Conservation (phyloP, 345 rosid species). For the Gossypium turneri region DNA sequence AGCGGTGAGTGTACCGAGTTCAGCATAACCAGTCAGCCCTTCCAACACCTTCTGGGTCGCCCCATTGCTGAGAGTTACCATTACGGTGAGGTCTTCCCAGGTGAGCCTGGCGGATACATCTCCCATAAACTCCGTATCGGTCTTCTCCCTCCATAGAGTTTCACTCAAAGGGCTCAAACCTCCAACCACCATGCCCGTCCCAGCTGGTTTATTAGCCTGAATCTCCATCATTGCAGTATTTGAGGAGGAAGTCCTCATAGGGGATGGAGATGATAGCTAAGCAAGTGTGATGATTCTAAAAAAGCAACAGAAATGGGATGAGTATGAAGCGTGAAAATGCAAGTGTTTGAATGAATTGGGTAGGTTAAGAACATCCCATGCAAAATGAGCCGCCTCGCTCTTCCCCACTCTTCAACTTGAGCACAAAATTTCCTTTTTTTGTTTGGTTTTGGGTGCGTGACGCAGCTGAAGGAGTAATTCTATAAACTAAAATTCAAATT, state of each 20-base stretch:
- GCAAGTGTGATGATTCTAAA: no score
- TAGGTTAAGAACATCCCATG: conserved; percentile 4
- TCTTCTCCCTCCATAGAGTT: neutral
- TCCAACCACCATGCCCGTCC: neutral
- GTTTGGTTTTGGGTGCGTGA: neutral
- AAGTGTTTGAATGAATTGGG: neutral
- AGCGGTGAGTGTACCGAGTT: neutral
- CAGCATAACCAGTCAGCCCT: neutral
- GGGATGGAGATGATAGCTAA: neutral
- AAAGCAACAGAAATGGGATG: neutral
- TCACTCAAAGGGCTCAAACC: conserved; percentile 3
- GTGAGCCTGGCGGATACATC: neutral
- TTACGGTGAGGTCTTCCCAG: neutral
- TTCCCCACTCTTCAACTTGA: neutral
- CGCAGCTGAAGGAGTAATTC: neutral
- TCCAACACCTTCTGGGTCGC: neutral
- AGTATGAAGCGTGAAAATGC: neutral
- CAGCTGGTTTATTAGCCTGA: neutral
- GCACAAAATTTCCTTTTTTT: neutral
- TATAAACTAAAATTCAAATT: no score
- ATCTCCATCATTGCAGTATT: neutral
- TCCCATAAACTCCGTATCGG: neutral
- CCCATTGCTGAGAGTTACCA: neutral
- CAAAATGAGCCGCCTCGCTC: neutral
- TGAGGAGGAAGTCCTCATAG: neutral